These are phyloP conservation scores for Vicia sativa DNA, from an alignment of 306 rosid species.

Conservation along the genomic window DNA sequence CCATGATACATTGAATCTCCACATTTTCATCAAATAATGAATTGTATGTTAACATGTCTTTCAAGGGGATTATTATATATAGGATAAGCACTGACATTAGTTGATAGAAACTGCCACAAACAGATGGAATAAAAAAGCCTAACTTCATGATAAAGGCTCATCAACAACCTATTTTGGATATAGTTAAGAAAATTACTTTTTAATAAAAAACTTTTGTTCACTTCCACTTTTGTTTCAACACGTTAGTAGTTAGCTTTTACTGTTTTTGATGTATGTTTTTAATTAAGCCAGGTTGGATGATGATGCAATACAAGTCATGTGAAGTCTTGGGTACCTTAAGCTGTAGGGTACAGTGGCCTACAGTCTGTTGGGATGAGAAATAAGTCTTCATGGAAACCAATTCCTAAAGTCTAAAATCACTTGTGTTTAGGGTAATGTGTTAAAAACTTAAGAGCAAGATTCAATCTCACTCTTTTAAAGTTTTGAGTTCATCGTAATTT, in stretches of 20 bases:
- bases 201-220: constrained; percentile 1
- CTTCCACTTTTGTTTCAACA: constrained; percentile 46
- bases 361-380: not conserved
- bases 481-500: too few relatives aligned
- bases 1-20: constrained; percentile 30
- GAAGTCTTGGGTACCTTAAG: not conserved
- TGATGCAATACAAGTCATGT: constrained; percentile 30
- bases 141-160: constrained; percentile 63
- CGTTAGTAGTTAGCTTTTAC: constrained; percentile 33
- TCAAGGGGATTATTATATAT: constrained; percentile 36
- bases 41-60: constrained; percentile 62
- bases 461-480: too few relatives aligned
- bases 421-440: too few relatives aligned
- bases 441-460: too few relatives aligned
- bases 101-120: constrained; percentile 30
- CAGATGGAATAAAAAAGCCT: constrained; percentile 11
- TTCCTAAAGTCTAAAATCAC: constrained; percentile 1
- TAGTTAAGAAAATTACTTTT: constrained; percentile 4
- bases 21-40: constrained; percentile 32
- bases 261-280: constrained; percentile 6
- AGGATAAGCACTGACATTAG: constrained; percentile 28
- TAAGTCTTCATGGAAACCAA: constrained; percentile 9
- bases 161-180: constrained; percentile 61
- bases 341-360: constrained; percentile 1
- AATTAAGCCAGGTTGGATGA: constrained; percentile 44